A percentile compares a stretch with the other conserved stretches of the same genome.
These are phyloP conservation scores for Calonectria hawksworthii DNA, from an alignment of 2,329 filamentous ascomycete species.

Conservation along the genomic window DNA sequence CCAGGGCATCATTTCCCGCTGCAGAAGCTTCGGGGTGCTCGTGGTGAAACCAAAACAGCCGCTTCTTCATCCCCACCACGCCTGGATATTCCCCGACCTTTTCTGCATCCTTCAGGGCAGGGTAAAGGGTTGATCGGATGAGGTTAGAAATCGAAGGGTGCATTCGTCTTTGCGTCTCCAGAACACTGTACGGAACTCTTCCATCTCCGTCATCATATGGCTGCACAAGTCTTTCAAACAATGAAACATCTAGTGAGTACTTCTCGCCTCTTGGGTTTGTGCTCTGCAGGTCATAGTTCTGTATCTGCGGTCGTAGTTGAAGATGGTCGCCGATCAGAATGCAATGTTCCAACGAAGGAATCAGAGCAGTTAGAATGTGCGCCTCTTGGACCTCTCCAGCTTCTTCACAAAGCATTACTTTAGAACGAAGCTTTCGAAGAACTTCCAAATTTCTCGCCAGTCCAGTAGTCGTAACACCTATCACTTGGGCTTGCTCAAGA, in stretches of 20 bases:
- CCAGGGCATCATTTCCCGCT: slow-evolving; percentile 47
- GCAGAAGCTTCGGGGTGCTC: slow-evolving; percentile 57
- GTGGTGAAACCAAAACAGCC: slow-evolving; percentile 76
- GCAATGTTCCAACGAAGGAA: slow-evolving; percentile 71
- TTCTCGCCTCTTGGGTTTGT: slow-evolving; percentile 52
- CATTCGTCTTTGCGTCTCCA: slow-evolving; percentile 65
- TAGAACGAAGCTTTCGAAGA: slow-evolving; percentile 63
- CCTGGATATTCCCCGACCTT: slow-evolving; percentile 56
- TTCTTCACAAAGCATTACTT: slow-evolving; percentile 76
- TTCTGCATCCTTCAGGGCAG: slow-evolving; percentile 64
- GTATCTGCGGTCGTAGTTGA: slow-evolving; percentile 70
- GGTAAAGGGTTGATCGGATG: slow-evolving; percentile 71
- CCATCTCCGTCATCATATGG: slow-evolving; percentile 18
- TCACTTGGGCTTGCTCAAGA: slow-evolving; percentile 55
- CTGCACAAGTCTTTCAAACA: slow-evolving; percentile 67
- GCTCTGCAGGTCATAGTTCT: slow-evolving; percentile 56
- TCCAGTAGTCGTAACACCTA: slow-evolving; percentile 73
- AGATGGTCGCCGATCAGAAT: slow-evolving; percentile 75
- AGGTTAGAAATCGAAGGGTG: slow-evolving; percentile 72
- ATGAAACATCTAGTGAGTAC: slow-evolving; percentile 31
- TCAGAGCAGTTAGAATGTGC: slow-evolving; percentile 70
- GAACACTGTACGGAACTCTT: neutral
- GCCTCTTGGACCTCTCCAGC: slow-evolving; percentile 78
- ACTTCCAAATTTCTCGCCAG: slow-evolving; percentile 65
- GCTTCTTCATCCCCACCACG: slow-evolving; percentile 66